Conservation (phyloP, 169 alveolate species). For the Cryptosporidium ryanae region DNA sequence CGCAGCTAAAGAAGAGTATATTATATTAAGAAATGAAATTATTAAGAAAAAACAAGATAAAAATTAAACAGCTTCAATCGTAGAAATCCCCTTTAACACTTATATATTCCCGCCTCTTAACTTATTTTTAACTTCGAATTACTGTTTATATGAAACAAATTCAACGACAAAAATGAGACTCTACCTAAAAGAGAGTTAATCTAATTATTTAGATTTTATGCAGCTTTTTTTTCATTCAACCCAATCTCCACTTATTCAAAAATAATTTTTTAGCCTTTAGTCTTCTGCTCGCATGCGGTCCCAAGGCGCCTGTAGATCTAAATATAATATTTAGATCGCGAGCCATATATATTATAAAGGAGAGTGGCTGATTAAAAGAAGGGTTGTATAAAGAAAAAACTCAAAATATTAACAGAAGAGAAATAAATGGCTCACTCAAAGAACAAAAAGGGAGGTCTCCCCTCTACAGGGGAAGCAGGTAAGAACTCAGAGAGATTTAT, state of each 20-base stretch:
- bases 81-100: too few species aligned
- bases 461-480: conserved; percentile 11
- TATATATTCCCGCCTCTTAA: too few species aligned
- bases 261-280: too few species aligned
- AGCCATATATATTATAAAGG: background rate
- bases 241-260: too few species aligned
- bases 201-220: too few species aligned
- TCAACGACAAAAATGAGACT: too few species aligned
- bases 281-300: too few species aligned
- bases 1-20: conserved; percentile 41
- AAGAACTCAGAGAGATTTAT: conserved; percentile 66
- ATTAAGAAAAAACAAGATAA: background rate
- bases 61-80: background rate
- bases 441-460: conserved; percentile 32
- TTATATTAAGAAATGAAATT: background rate
- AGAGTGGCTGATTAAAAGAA: background rate
- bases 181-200: too few species aligned
- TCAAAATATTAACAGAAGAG: background rate
- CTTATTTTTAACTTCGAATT: too few species aligned
- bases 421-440: conserved; percentile 62
- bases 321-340: conserved; percentile 27
- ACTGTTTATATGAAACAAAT: too few species aligned
- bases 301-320: background rate
- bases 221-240: too few species aligned
- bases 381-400: background rate